phyloP scores from a whole-genome alignment of 176 grass and related monocot species.

The Raddia distichophylla region DNA sequence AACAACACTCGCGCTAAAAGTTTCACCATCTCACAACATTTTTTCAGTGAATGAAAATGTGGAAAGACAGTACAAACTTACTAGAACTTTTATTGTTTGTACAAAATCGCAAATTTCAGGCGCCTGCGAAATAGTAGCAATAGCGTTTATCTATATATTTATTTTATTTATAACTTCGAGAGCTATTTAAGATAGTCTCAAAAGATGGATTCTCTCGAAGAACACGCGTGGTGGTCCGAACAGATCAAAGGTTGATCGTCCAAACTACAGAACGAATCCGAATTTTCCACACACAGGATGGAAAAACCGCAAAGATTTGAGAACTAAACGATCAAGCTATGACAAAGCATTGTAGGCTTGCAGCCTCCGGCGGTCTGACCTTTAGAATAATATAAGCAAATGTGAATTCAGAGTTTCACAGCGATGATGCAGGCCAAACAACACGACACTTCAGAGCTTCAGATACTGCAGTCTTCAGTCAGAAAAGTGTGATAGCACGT shows the following conservation, averaged over 20 bases:
- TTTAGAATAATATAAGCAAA: background rate
- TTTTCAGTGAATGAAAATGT: too few relatives aligned
- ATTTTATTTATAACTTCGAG: too few relatives aligned
- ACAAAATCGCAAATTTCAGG: too few relatives aligned
- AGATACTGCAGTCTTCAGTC: background rate
- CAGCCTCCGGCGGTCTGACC: background rate
- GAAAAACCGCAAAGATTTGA: background rate
- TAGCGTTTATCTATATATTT: too few relatives aligned
- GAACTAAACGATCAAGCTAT: background rate
- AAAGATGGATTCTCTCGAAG: background rate
- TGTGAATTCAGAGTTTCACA: background rate
- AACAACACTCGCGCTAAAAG: too few relatives aligned
- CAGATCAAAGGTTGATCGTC: background rate
- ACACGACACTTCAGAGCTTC: background rate
- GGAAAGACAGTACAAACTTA: too few relatives aligned
- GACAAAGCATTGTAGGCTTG: background rate
- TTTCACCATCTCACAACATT: too few relatives aligned
- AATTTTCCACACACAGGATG: background rate
- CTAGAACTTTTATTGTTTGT: too few relatives aligned
- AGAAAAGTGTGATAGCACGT: slow-evolving; percentile 35
- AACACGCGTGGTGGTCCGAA: background rate
- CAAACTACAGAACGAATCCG: background rate
- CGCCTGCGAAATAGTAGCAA: too few relatives aligned
- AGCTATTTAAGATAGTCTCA: too few relatives aligned
- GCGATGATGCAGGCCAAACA: background rate